Evolutionary conservation across 805 yeast species (phyloP), one percentile per base, ranked within the genome.

Genomic region (Torulaspora gathmanii): DNA sequence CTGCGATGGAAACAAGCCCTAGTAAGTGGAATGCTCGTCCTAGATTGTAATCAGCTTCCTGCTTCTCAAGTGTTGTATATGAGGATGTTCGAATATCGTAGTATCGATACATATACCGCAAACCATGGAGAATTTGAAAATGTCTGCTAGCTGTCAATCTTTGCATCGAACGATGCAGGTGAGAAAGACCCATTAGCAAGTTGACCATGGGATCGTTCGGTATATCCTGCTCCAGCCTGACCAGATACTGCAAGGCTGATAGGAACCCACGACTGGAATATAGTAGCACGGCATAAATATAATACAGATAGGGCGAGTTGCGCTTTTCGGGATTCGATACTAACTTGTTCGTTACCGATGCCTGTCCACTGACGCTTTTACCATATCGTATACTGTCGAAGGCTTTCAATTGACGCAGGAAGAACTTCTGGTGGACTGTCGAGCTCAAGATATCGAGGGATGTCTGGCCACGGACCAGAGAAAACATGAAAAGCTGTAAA

Each of bases 141-240:
- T 91, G 96, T 45, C 97, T 78, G 62, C 88, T 86, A 5, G 82
- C 74, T 4, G 95, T 83, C 47, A 86, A 79, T 50, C 99, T 73
- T 65, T 93, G 98, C 81, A 90, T 83, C 0, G 97, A 85, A 34
- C 98, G 74, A 56, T 91, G 96, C 19, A 90, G 70, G 65, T 89
- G 90, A 0, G 90, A 80, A 33, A 93, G 64, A 0, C 93, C 97
- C 36, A 86, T 70, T 29, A 84, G 65, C 22, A 93, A 70, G 49
- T 87, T 75, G 1, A 93, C 70, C 70, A 88, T 77, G 1, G 97
- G 95, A 51, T 91, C 96, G 33, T 78, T 67, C 35, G 82, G 82
- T 45, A 78, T 78, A 19, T 78, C 74, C 41, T 75, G 75, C 60
- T 85, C 84, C 3, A 88, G 81, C 46, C 90, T 77, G 37, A 80